A percentile compares a stretch with the other conserved stretches of the same genome.
These are phyloP conservation scores for Fragaria ananassa DNA, from an alignment of 306 rosid species.

Conservation along the genomic window DNA sequence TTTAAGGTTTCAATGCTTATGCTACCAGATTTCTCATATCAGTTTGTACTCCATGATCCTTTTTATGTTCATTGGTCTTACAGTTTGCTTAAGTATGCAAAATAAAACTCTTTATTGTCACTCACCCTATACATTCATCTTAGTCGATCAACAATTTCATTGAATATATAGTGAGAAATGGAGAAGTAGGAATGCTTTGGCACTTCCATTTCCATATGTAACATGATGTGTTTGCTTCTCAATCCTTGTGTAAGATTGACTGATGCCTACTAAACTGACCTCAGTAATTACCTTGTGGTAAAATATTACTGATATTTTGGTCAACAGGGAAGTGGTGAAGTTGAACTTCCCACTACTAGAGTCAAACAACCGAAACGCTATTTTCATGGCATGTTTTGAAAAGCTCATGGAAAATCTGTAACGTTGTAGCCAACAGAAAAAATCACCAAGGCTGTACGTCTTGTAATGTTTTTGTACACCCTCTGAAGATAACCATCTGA, in stretches of 20 bases:
- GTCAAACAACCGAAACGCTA: constrained; percentile 19
- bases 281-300: neutral
- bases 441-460: neutral
- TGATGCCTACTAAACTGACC: neutral
- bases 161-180: neutral
- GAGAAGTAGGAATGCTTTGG: neutral
- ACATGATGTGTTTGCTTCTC: neutral
- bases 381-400: constrained; percentile 9
- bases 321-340: constrained; percentile 1
- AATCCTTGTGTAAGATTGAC: neutral
- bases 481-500: too few relatives aligned
- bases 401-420: neutral
- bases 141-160: neutral
- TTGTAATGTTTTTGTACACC: too few relatives aligned
- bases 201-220: neutral
- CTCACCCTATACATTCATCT: neutral
- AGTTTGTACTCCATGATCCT: too few relatives aligned
- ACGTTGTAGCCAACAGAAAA: constrained; percentile 1
- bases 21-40: too few relatives aligned
- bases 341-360: constrained; percentile 5
- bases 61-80: neutral
- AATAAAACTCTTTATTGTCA: neutral
- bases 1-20: too few relatives aligned
- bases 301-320: neutral
- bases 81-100: neutral